Evolutionary conservation across 768 basidiomycete species (phyloP), one percentile per base, ranked within the genome.

Genomic region (Phaeolepiota aurea): DNA sequence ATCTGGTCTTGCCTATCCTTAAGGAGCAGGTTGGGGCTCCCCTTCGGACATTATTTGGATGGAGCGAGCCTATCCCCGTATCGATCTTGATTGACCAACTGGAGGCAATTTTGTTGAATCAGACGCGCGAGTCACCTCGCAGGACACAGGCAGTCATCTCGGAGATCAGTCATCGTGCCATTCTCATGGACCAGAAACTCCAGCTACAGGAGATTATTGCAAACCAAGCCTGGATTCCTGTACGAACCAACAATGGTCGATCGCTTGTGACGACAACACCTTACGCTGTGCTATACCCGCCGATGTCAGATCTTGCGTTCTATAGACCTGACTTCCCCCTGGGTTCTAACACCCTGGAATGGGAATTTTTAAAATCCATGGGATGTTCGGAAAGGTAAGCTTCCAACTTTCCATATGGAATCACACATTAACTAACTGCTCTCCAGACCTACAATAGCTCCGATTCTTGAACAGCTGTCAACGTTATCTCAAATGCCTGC

Each of bases 331-430:
- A 32, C 35, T 54, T 49, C 15, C n/a, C n/a, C n/a, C n/a, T n/a
- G n/a, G n/a, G n/a, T n/a, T 36, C 28, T 28, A 21, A 59, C 37
- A 10, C 20, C 31, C 36, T 45, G 19, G 43, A 53, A 5, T 21
- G 41, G 25, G 31, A 28, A 0, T 56, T 65, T 43, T 50, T 71
- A 23, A 42, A 30, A 11, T 38, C 43, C 2, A 59, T 70, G 57
- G 70, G 69, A 14, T 71, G 70, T 47, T 46, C 50, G 1, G 56
- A 69, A 15, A 53, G 48, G 71, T 71, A 44, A 16, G 54, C 7
- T 7, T 45, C 14, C n/a, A 14, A 12, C 16, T n/a, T 9, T 33
- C 19, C 43, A 3, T 15, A 23, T 19, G 1, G 2, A 21, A 2
- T 31, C 16, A 13, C 15, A 11, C 9, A 22, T 40, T 15, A 13